Percentiles rank a stretch among this genome's conserved stretches.
phyloP scores from a whole-genome alignment of 2,329 filamentous ascomycete genomes.

The Calonectria leucothoes region DNA sequence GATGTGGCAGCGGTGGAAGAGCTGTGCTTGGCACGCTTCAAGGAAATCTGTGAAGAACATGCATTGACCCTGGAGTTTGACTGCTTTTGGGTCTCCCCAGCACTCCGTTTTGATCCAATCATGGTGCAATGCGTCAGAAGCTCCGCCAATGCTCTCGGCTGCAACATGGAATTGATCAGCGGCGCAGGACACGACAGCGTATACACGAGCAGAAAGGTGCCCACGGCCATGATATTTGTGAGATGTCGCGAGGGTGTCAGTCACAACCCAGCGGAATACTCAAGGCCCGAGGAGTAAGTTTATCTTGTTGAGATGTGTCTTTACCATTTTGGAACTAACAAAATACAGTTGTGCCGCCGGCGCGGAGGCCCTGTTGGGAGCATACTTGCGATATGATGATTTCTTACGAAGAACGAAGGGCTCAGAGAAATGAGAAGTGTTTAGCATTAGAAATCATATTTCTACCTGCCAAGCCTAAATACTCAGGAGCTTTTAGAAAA shows the following conservation, averaged over 20 bases:
- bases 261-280: conserved; percentile 30
- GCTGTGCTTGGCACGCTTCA: conserved; percentile 51
- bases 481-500: not conserved
- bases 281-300: conserved; percentile 38
- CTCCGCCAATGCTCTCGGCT: not conserved
- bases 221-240: conserved; percentile 45
- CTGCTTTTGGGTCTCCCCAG: conserved; percentile 65
- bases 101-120: conserved; percentile 5
- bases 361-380: not conserved
- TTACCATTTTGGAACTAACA: not conserved
- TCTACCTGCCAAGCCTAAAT: not conserved
- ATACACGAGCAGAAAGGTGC: conserved; percentile 37
- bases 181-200: conserved; percentile 46
- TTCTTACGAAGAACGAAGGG: not conserved
- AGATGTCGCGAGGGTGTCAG: conserved; percentile 42
- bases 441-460: not conserved
- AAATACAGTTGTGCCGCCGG: not conserved
- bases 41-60: conserved; percentile 62
- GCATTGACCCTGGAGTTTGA: conserved; percentile 68
- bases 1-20: conserved; percentile 64
- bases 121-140: conserved; percentile 4
- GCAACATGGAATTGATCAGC: conserved; percentile 61
- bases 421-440: not conserved
- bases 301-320: not conserved
- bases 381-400: conserved; percentile 1